Evolutionary conservation across 257 asterid genomes (phyloP).

Genomic region (Gentiana dahurica): DNA sequence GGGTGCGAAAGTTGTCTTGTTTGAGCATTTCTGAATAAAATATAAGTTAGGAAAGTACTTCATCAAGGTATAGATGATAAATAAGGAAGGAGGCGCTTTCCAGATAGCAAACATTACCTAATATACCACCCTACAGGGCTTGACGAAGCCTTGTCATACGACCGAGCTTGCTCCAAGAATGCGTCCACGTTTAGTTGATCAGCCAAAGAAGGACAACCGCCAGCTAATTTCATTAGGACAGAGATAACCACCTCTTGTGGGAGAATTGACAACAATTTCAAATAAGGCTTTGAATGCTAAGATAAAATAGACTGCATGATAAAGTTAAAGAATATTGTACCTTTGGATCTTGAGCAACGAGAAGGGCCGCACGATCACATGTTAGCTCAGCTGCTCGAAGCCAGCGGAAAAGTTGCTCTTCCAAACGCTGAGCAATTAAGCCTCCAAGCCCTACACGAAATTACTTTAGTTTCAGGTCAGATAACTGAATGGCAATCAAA

Average conservation of each 20-base stretch:
- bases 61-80: background rate
- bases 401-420: conserved; percentile 95
- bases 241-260: conserved; percentile 98
- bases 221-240: conserved; percentile 94
- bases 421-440: conserved; percentile 77
- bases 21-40: conserved; percentile 71
- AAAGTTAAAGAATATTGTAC: conserved; percentile 21
- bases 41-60: conserved; percentile 1
- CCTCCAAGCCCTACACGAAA: conserved; percentile 61
- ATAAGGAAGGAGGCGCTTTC: background rate
- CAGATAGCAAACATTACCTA: conserved; percentile 30
- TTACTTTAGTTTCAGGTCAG: conserved; percentile 4
- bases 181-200: conserved; percentile 91
- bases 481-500: no score
- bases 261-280: conserved; percentile 20
- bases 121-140: conserved; percentile 94
- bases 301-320: no score
- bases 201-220: conserved; percentile 94
- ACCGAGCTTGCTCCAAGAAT: conserved; percentile 96
- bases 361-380: conserved; percentile 94
- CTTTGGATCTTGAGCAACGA: conserved; percentile 93
- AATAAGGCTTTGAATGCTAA: no score
- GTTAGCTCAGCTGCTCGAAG: conserved; percentile 96
- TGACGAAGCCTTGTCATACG: conserved; percentile 88
- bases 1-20: conserved; percentile 94